Evolutionary conservation across 2,329 filamentous ascomycete genomes (phyloP).

Genomic region (Fusarium sp.): DNA sequence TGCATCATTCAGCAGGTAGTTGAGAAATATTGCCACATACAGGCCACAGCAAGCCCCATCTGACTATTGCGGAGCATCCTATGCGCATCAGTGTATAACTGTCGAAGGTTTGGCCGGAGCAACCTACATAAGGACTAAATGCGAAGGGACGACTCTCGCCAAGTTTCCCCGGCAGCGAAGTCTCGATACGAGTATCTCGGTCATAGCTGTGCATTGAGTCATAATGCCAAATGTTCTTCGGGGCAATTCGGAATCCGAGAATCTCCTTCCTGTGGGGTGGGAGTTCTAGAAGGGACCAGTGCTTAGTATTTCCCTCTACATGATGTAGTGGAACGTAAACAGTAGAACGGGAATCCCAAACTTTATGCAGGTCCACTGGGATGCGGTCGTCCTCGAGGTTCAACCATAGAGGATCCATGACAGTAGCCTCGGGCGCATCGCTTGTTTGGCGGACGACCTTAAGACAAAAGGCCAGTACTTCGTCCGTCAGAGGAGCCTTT

Average conservation of each 20-base stretch:
- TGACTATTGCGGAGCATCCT: not conserved
- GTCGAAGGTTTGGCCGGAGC: not conserved
- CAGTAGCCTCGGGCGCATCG: not conserved
- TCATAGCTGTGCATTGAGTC: not conserved
- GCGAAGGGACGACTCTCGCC: not conserved
- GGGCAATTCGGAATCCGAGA: no score
- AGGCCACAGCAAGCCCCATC: not conserved
- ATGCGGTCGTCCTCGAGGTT: not conserved
- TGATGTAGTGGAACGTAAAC: not conserved
- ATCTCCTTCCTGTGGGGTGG: rapidly evolving
- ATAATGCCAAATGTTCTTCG: not conserved
- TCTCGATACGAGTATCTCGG: not conserved
- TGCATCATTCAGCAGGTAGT: not conserved
- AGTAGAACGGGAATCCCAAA: rapidly evolving
- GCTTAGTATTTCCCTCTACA: not conserved
- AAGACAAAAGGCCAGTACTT: not conserved
- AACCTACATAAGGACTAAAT: not conserved
- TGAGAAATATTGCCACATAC: not conserved
- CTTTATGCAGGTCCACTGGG: not conserved
- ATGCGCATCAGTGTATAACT: rapidly evolving
- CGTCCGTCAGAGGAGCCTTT: not conserved
- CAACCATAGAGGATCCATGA: not conserved
- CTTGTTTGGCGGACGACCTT: not conserved
- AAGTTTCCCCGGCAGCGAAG: not conserved
- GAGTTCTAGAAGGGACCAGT: not conserved